Conservation (phyloP, 176 grass and related monocot genomes). For the Poa pratensis region DNA sequence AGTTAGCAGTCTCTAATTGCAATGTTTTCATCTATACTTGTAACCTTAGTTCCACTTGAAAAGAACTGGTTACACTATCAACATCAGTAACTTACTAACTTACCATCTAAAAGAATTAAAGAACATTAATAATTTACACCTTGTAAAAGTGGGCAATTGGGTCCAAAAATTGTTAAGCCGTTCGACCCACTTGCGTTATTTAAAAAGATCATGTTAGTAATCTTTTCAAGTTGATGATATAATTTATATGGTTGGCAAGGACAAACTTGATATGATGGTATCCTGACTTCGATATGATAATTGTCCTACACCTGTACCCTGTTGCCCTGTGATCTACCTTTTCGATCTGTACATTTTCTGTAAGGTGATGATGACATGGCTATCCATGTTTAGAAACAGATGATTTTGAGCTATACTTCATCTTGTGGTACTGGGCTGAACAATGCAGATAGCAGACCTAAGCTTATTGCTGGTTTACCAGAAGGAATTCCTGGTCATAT, state of each 20-base stretch:
- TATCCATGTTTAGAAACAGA: slow-evolving; percentile 4
- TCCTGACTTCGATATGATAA: neutral
- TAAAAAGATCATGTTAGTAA: no score
- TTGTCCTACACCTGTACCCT: slow-evolving; percentile 21
- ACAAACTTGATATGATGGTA: slow-evolving; percentile 1
- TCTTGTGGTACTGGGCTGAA: slow-evolving; percentile 37
- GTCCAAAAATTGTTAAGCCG: neutral
- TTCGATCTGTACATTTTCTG: neutral
- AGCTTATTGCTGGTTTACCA: slow-evolving; percentile 82
- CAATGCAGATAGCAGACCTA: slow-evolving; percentile 89
- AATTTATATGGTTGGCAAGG: neutral
- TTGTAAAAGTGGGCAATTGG: slow-evolving; percentile 15
- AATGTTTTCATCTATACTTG: slow-evolving; percentile 31
- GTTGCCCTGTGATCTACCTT: neutral
- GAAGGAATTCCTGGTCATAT: slow-evolving; percentile 91
- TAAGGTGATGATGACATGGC: slow-evolving; percentile 3
- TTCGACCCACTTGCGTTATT: neutral
- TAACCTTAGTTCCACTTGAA: slow-evolving; percentile 1
- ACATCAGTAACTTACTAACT: neutral
- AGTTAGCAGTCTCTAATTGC: slow-evolving; percentile 30
- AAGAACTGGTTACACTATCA: neutral
- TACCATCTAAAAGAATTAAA: neutral
- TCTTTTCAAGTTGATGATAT: slow-evolving; percentile 24
- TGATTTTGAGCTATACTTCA: slow-evolving; percentile 29
- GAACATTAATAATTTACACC: neutral